A percentile compares a stretch with the other conserved stretches of the same genome.
Conservation (phyloP, 2,329 filamentous ascomycete genomes). For the Alternaria ventricosa region DNA sequence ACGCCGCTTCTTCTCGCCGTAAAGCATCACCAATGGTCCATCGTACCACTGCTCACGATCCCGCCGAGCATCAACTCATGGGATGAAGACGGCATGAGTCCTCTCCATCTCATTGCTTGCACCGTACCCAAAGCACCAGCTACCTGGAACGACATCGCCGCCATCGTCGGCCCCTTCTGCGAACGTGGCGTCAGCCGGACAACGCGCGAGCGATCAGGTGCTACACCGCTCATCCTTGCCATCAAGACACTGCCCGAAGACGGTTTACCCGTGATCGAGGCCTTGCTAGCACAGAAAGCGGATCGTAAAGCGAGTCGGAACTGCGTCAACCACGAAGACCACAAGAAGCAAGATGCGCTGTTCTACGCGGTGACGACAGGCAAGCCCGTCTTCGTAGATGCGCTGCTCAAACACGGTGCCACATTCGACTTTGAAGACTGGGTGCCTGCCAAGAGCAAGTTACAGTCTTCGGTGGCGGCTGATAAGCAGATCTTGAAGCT, state of each 20-base stretch:
- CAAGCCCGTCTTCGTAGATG: conserved; percentile 35
- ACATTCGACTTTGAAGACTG: conserved; percentile 36
- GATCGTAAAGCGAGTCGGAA: conserved; percentile 29
- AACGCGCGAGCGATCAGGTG: conserved; percentile 42
- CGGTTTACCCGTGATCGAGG: conserved; percentile 36
- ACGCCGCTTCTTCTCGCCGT: conserved; percentile 42
- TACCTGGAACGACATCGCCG: conserved; percentile 38
- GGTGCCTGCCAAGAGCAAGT: conserved; percentile 16
- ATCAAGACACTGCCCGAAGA: conserved; percentile 38
- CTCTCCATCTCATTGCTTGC: conserved; percentile 40
- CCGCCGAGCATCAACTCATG: conserved; percentile 41
- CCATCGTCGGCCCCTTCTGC: conserved; percentile 33
- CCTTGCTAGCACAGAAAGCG: conserved; percentile 26
- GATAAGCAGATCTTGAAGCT: conserved; percentile 29
- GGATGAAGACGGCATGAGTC: conserved; percentile 39
- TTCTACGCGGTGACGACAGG: conserved; percentile 36
- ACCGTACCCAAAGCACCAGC: conserved; percentile 28
- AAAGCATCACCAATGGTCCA: conserved; percentile 34
- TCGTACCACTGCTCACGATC: conserved; percentile 35
- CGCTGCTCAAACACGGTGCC: conserved; percentile 36
- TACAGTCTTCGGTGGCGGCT: conserved; percentile 10
- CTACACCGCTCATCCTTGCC: conserved; percentile 44
- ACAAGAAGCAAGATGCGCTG: conserved; percentile 33
- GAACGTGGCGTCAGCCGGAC: conserved; percentile 40
- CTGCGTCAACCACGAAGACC: conserved; percentile 42